A percentile compares a stretch with the other conserved stretches of the same genome.
Evolutionary conservation across 768 basidiomycete species (phyloP).

Genomic region (Dendrothele bispora): DNA sequence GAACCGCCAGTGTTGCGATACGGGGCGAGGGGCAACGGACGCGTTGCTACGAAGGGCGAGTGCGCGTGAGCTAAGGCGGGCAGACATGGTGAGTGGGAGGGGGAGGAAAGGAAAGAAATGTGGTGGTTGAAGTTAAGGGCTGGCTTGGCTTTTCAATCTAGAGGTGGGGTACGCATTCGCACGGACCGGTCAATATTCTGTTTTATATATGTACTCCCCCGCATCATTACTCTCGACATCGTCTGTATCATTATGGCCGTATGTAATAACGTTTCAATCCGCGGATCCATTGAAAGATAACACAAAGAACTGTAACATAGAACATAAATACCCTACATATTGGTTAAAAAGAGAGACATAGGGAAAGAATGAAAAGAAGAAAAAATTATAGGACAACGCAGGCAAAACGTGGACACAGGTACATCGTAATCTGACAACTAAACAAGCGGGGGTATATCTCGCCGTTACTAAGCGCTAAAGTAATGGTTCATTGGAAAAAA

Average conservation of each 20-base stretch:
- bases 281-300: conserved; percentile 6
- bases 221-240: conserved; percentile 27
- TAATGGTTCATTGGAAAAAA: too few relatives aligned
- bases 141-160: background rate
- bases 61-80: conserved; percentile 19
- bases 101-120: conserved; percentile 10
- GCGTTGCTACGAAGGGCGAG: conserved; percentile 20
- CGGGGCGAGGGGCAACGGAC: background rate
- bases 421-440: background rate
- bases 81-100: conserved; percentile 13
- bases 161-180: conserved; percentile 5
- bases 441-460: too few relatives aligned
- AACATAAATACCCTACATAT: conserved; percentile 16
- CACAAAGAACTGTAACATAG: conserved; percentile 11
- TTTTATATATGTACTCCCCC: background rate
- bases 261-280: background rate
- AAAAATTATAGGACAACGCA: conserved; percentile 24
- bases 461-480: too few relatives aligned
- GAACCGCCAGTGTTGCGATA: conserved; percentile 1
- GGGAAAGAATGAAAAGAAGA: conserved; percentile 25
- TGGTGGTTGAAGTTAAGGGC: conserved; percentile 14
- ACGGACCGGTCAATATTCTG: background rate
- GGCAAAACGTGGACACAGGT: conserved; percentile 24
- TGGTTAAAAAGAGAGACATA: conserved; percentile 32
- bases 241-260: background rate